Evolutionary conservation across 2,329 filamentous ascomycete species (phyloP).

Genomic region (Gliomastix tumulicola): DNA sequence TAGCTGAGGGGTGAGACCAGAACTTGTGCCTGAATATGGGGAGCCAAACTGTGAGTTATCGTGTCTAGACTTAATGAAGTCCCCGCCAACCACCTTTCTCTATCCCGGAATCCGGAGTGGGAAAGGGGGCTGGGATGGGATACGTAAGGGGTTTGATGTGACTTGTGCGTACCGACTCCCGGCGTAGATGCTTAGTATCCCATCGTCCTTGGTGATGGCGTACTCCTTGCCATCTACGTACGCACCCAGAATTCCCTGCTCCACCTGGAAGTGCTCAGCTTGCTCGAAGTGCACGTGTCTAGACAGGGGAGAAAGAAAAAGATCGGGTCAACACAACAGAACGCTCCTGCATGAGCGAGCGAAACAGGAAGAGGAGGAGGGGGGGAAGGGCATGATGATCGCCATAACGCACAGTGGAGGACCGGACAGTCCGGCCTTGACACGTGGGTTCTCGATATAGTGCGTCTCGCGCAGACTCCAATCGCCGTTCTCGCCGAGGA

Average conservation of each 20-base stretch:
- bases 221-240: slow-evolving; percentile 4
- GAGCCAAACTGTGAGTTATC: too few species aligned
- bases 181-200: slow-evolving; percentile 5
- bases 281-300: slow-evolving; percentile 11
- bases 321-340: too few species aligned
- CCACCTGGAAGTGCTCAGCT: slow-evolving; percentile 10
- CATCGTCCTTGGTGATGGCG: slow-evolving; percentile 7
- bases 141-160: background rate
- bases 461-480: slow-evolving; percentile 9
- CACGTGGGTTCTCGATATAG: slow-evolving; percentile 7
- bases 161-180: slow-evolving; percentile 6
- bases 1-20: slow-evolving; percentile 8
- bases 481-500: slow-evolving; percentile 2
- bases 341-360: too few species aligned
- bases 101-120: too few species aligned
- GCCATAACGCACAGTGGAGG: slow-evolving; percentile 10
- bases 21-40: slow-evolving; percentile 11
- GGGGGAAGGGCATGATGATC: too few species aligned
- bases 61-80: too few species aligned
- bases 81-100: too few species aligned
- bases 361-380: too few species aligned
- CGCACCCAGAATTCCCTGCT: slow-evolving; percentile 8
- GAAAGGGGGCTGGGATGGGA: too few species aligned
- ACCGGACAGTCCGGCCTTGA: slow-evolving; percentile 7
- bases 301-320: too few species aligned